Conservation (phyloP, 176 grass and related monocot genomes). For the Oryza rufipogon region DNA sequence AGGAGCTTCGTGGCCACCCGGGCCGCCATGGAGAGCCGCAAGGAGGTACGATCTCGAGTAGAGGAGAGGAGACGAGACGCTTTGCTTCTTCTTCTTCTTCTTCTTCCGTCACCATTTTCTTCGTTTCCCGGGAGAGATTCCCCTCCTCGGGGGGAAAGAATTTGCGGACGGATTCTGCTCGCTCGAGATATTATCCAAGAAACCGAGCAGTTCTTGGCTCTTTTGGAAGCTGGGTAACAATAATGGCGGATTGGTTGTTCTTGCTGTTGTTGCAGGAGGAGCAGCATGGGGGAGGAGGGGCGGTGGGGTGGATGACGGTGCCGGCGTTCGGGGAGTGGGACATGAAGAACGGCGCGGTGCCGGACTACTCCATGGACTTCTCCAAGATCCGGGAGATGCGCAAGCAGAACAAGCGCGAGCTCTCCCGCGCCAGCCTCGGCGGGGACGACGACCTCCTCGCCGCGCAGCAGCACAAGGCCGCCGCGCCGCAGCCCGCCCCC, state of each 20-base stretch:
- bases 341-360: conserved; percentile 75
- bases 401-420: conserved; percentile 86
- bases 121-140: no score
- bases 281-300: conserved; percentile 1
- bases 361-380: conserved; percentile 90
- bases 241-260: neutral
- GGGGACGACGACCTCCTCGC: conserved; percentile 63
- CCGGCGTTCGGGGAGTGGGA: conserved; percentile 86
- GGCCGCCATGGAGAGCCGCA: conserved; percentile 60
- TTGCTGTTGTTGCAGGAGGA: conserved; percentile 27
- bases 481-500: conserved; percentile 5
- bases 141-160: neutral
- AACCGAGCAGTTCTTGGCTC: no score
- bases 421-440: conserved; percentile 64
- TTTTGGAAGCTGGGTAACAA: neutral
- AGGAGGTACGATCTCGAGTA: conserved; percentile 39
- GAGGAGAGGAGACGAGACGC: neutral
- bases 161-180: neutral
- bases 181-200: conserved; percentile 1
- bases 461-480: neutral
- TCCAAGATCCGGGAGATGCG: conserved; percentile 89
- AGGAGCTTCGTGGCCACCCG: neutral
- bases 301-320: conserved; percentile 67
- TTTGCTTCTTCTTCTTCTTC: no score
- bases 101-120: neutral